Evolutionary conservation across 148 eudicot genomes (phyloP).

Genomic region (Tetragonia tetragonoides): DNA sequence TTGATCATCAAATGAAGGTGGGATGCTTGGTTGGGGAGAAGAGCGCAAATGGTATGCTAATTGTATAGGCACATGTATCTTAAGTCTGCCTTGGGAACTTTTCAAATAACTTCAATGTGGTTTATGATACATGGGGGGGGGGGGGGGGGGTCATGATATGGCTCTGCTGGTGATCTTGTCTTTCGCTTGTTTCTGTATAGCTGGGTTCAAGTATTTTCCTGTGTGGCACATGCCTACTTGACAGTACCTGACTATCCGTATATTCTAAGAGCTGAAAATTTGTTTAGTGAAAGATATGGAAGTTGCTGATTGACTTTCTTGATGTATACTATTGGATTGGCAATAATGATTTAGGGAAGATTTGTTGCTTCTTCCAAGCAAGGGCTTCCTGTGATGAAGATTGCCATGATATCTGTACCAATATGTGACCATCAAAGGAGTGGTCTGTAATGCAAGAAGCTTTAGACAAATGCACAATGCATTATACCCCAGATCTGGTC

Average conservation of each 20-base stretch:
- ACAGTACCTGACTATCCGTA: slow-evolving; percentile 35
- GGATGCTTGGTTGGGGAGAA: slow-evolving; percentile 97
- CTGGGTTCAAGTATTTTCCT: slow-evolving; percentile 21
- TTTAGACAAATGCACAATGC: slow-evolving; percentile 42
- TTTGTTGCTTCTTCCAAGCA: slow-evolving; percentile 18
- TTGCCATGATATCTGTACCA: slow-evolving; percentile 35
- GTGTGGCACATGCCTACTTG: slow-evolving; percentile 91
- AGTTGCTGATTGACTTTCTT: slow-evolving; percentile 25
- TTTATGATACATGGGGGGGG: no score
- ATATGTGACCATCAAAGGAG: slow-evolving; percentile 54
- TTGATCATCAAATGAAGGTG: slow-evolving; percentile 95
- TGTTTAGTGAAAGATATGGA: not conserved
- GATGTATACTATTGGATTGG: not conserved
- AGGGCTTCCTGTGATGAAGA: slow-evolving; percentile 32
- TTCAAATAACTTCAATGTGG: no score
- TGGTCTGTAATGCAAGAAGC: slow-evolving; percentile 50
- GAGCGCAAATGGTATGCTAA: slow-evolving; percentile 88
- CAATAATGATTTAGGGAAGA: slow-evolving; percentile 50
- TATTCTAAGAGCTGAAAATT: not conserved
- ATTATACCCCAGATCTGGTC: slow-evolving; percentile 63
- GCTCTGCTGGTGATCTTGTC: no score
- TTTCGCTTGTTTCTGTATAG: no score
- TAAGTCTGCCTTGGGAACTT: not conserved
- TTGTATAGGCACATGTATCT: slow-evolving; percentile 17
- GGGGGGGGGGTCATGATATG: no score